Evolutionary conservation across 73 alveolate species (phyloP), one percentile per base, ranked within the genome.

Genomic region (Durusdinium trenchii): DNA sequence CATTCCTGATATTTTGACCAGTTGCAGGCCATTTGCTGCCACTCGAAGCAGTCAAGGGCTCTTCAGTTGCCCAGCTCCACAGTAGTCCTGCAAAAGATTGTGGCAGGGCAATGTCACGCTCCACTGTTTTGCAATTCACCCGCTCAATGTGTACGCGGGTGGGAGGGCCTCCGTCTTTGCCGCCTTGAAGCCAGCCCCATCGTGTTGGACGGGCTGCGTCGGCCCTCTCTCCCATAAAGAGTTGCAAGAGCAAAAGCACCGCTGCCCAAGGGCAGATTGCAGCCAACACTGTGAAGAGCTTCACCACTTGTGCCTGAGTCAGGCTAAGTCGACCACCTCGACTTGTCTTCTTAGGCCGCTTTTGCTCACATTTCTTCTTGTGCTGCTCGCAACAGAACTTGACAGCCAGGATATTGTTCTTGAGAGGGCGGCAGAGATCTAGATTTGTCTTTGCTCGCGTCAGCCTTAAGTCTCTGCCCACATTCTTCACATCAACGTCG

Each of bases 181-280:
- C 10, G 82, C 28, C 28, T 18, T 35, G 46, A 69, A 69, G 28
- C 82, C 82, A 69, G 43, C 43, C 43, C 14, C 46, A 28, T 7
- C 43, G 28, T 16, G 43, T 35, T 35, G 10, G 82, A 18, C 82
- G 36, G 36, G 46, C 43, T 7, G 43, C 10, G 43, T 69, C 82
- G 36, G 82, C 82, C 7, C 82, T 16, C 82, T 69, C 82, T 12
- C 82, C 82, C 46, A 69, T 16, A 35, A 23, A 35, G n/a, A 69
- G 82, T 69, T 69, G 82, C 43, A 69, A 9, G 16, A 69, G 14
- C 36, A 18, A 23, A 12, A 69, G 43, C 16, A 35, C 82, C 10
- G 46, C 82, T 16, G 82, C 82, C 82, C 82, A 69, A 23, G 82
- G 46, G 46, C n/a, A n/a, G n/a, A n/a, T n/a, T n/a, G n/a, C n/a